These are phyloP conservation scores for Platanus orientalis DNA, from an alignment of 164 flowering plant species.

Conservation along the genomic window DNA sequence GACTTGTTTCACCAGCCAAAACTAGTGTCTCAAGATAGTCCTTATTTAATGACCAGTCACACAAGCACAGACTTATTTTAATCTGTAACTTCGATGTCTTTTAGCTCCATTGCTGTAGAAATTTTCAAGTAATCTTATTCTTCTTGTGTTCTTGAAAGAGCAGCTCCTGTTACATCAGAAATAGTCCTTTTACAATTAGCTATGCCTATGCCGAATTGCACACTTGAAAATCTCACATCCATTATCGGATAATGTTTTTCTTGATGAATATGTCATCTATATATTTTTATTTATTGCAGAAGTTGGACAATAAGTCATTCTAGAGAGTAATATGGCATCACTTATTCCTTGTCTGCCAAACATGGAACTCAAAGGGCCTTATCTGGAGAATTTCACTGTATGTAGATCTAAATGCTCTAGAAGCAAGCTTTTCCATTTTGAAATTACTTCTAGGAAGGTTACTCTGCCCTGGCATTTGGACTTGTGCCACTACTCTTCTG, in stretches of 20 bases:
- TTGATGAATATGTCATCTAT: not conserved
- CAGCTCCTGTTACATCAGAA: no score
- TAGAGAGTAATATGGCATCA: constrained; percentile 10
- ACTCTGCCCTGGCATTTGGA: not conserved
- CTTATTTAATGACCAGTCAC: no score
- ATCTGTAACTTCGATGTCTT: no score
- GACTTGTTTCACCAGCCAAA: no score
- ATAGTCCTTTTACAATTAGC: no score
- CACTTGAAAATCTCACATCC: no score
- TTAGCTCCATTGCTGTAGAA: no score
- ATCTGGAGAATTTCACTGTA: constrained; percentile 1
- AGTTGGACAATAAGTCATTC: constrained; percentile 1
- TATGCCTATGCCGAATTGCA: no score
- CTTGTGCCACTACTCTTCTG: not conserved
- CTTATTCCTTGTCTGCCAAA: constrained; percentile 14
- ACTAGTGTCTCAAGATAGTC: no score
- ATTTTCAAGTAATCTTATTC: no score
- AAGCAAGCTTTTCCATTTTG: not conserved
- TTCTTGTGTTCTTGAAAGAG: no score
- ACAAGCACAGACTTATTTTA: no score
- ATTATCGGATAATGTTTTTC: not conserved
- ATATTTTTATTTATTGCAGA: constrained; percentile 4
- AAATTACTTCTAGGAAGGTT: constrained; percentile 3
- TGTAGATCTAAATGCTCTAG: constrained; percentile 5
- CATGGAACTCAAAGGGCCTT: constrained; percentile 7